Evolutionary conservation across 208 protist genomes (phyloP).

Genomic region (Phytomonas francai): DNA sequence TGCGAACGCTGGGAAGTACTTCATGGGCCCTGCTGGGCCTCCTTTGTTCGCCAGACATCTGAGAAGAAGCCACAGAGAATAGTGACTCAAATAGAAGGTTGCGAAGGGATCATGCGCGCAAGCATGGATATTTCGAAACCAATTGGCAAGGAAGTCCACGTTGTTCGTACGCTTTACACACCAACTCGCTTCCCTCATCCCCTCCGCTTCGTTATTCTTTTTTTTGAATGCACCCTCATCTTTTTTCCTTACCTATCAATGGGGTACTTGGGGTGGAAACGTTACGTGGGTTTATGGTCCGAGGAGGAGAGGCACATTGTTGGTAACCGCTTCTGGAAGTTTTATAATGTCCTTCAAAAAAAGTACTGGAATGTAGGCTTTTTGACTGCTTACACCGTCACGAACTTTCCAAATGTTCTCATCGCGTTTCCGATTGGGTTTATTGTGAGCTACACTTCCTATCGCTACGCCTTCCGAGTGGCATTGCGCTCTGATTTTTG

Average conservation of each 20-base stretch:
- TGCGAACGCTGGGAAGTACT: slow-evolving; percentile 13
- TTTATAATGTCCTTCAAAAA: slow-evolving; percentile 64
- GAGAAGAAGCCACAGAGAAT: background rate
- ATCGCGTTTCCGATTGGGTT: slow-evolving; percentile 42
- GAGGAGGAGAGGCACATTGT: slow-evolving; percentile 11
- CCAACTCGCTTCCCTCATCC: slow-evolving; percentile 28
- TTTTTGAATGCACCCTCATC: slow-evolving; percentile 31
- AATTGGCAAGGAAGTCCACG: background rate
- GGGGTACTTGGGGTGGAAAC: slow-evolving; percentile 45
- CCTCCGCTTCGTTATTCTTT: slow-evolving; percentile 26
- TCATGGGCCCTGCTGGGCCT: slow-evolving; percentile 11
- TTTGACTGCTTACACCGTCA: slow-evolving; percentile 42
- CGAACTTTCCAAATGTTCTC: slow-evolving; percentile 61
- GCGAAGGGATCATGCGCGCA: background rate
- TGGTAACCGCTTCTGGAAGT: slow-evolving; percentile 35
- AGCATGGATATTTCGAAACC: background rate
- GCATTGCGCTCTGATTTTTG: slow-evolving; percentile 4
- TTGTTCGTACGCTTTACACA: slow-evolving; percentile 11
- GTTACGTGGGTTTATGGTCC: slow-evolving; percentile 34
- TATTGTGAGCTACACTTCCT: slow-evolving; percentile 18
- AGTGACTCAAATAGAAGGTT: background rate
- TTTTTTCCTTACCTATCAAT: slow-evolving; percentile 38
- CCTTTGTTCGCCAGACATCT: background rate
- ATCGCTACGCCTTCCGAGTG: slow-evolving; percentile 19
- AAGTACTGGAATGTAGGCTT: slow-evolving; percentile 75